Evolutionary conservation across 495 filamentous ascomycete genomes (phyloP), one percentile per base, ranked within the genome.

Genomic region (Cudoniella acicularis): DNA sequence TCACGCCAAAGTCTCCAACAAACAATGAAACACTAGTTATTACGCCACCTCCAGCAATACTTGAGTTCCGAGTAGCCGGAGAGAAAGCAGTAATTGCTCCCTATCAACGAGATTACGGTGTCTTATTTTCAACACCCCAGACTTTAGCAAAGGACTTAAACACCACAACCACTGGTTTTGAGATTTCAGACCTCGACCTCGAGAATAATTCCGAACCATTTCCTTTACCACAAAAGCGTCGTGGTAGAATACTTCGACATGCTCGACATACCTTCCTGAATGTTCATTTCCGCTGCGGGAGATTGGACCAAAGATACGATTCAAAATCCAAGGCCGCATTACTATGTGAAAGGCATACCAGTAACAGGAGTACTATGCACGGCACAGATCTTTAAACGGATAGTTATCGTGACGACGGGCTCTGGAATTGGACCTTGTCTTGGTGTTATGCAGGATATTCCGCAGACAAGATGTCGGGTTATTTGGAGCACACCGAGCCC

Each of bases 381-480:
- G 43, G 87, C 89, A 49, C 77, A 76, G 8, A 74, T 93, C 0
- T 95, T 91, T 76, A 67, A 71, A 42, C 76, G 77, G 3, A 78
- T 90, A 47, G 77, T 95, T 25, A 71, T 93, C 50, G 85, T 95
- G 16, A 85, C 87, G 1, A 95, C 90, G 0, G 90, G 90, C 21
- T 91, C 87, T 10, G 90, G 90, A 24, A 93, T 93, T 55, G 89
- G 59, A 2, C 59, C 60, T 17, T 59, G 49, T 46, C 46, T 66
- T 1, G 59, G 25, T 0, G 52, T 57, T 16, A 58, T 63, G 20
- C 43, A 54, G 17, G 49, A 62, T 41, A 52, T 50, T 13, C 50
- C 46, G 0, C 1, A 42, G 20, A 27, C 54, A 8, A 23, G 26
- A 3, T 52, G 30, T 42, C 42, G 64, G 0, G 70, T 81, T 6